These are phyloP conservation scores for Albophoma yamanashiensis DNA, from an alignment of 2,329 filamentous ascomycete genomes.

Conservation along the genomic window DNA sequence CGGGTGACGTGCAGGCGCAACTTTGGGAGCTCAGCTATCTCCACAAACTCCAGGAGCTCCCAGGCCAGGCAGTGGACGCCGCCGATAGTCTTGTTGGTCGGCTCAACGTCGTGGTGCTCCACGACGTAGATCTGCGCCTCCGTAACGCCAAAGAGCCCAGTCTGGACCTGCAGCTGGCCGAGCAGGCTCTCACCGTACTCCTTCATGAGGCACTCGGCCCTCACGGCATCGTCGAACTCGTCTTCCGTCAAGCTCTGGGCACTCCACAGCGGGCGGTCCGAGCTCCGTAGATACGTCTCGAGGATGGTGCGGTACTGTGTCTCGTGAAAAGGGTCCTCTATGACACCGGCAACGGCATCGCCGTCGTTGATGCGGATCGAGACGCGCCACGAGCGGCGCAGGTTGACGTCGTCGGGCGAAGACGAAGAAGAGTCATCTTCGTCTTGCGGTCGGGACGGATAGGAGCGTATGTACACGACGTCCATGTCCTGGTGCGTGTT, in stretches of 20 bases:
- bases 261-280: slow-evolving; percentile 12
- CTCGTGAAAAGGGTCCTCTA: slow-evolving; percentile 14
- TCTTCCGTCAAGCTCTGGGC: slow-evolving; percentile 6
- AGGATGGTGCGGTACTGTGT: slow-evolving; percentile 13
- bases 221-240: slow-evolving; percentile 3
- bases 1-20: slow-evolving; percentile 13
- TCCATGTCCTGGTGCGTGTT: slow-evolving; percentile 9
- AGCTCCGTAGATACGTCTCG: slow-evolving; percentile 14
- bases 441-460: slow-evolving; percentile 4
- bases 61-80: slow-evolving; percentile 16
- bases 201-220: slow-evolving; percentile 10
- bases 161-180: slow-evolving; percentile 8
- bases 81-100: not conserved
- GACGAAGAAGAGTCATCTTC: not conserved
- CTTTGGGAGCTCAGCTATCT: slow-evolving; percentile 7
- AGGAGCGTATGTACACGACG: slow-evolving; percentile 9
- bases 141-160: slow-evolving; percentile 3
- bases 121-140: slow-evolving; percentile 14
- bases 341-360: slow-evolving; percentile 3
- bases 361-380: slow-evolving; percentile 11
- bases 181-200: slow-evolving; percentile 11
- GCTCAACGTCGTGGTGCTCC: slow-evolving; percentile 11
- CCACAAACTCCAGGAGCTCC: slow-evolving; percentile 15
- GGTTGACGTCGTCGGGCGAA: not conserved
- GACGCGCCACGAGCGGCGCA: slow-evolving; percentile 11